These are phyloP conservation scores for Jamesozyma hellenica DNA, from an alignment of 805 yeast genomes.

Conservation along the genomic window DNA sequence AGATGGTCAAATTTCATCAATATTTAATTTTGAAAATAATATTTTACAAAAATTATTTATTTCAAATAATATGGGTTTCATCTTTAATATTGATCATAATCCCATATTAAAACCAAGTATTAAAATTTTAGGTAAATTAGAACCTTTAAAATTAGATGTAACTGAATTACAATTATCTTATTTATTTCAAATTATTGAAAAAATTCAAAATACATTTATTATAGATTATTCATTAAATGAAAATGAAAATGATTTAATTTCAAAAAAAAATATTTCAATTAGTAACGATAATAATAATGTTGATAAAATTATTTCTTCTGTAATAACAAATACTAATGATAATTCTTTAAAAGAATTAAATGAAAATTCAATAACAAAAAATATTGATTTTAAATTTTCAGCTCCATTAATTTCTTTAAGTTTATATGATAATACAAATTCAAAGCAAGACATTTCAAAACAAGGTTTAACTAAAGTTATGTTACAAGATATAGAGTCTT, in stretches of 20 bases:
- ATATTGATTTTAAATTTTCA: conserved; percentile 38
- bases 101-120: conserved; percentile 42
- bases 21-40: conserved; percentile 39
- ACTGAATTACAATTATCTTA: conserved; percentile 66
- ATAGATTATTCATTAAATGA: not conserved
- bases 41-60: conserved; percentile 49
- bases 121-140: conserved; percentile 45
- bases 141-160: conserved; percentile 41
- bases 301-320: not conserved
- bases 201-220: conserved; percentile 36
- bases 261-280: too few species aligned
- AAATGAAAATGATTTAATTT: not conserved
- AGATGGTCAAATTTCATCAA: conserved; percentile 58
- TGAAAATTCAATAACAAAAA: conserved; percentile 1
- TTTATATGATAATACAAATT: conserved; percentile 43
- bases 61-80: conserved; percentile 53
- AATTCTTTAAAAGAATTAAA: not conserved
- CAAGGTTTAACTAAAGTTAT: conserved; percentile 47
- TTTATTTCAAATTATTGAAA: conserved; percentile 43
- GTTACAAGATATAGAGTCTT: conserved; percentile 46
- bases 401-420: conserved; percentile 58
- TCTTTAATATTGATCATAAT: conserved; percentile 47
- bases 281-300: not conserved
- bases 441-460: conserved; percentile 28
- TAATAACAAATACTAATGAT: not conserved